phyloP scores from a whole-genome alignment of 371 early-diverging fungal genomes.

The Lichtheimia hyalospora region DNA sequence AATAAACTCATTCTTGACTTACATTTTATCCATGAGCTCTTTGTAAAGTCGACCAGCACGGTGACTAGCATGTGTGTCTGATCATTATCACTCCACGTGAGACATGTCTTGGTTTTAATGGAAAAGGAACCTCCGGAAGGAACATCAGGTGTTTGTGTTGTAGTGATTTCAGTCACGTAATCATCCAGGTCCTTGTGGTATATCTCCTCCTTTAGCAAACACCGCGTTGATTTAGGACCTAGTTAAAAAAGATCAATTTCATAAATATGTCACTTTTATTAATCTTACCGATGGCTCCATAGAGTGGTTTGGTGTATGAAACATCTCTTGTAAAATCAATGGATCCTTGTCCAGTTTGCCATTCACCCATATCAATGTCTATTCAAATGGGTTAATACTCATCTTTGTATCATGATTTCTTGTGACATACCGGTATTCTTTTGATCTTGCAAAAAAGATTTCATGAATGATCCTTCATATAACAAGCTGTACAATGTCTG shows the following conservation, averaged over 20 bases:
- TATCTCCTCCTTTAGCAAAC: slow-evolving; percentile 62
- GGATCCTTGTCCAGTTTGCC: slow-evolving; percentile 34
- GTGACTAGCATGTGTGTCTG: slow-evolving; percentile 66
- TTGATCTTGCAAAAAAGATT: slow-evolving; percentile 37
- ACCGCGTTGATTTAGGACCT: slow-evolving; percentile 77
- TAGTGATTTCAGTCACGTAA: slow-evolving; percentile 59
- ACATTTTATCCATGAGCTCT: slow-evolving; percentile 75
- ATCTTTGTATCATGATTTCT: neutral
- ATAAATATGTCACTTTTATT: no score
- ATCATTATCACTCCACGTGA: slow-evolving; percentile 73
- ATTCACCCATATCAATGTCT: slow-evolving; percentile 37
- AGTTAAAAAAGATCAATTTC: no score
- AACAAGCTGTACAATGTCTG: slow-evolving; percentile 51
- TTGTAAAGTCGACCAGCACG: slow-evolving; percentile 70
- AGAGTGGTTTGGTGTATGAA: slow-evolving; percentile 40
- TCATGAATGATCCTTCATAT: slow-evolving; percentile 40
- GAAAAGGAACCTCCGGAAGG: slow-evolving; percentile 83
- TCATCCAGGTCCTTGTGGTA: slow-evolving; percentile 56
- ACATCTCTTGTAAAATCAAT: slow-evolving; percentile 27
- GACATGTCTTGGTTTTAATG: slow-evolving; percentile 75
- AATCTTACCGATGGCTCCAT: slow-evolving; percentile 35
- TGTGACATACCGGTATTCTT: slow-evolving; percentile 40
- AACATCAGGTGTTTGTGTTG: slow-evolving; percentile 80
- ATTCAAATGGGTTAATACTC: neutral
- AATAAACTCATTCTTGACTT: slow-evolving; percentile 13